Evolutionary conservation across 169 alveolate genomes (phyloP), one percentile per base, ranked within the genome.

Genomic region (Plasmodium relictum): DNA sequence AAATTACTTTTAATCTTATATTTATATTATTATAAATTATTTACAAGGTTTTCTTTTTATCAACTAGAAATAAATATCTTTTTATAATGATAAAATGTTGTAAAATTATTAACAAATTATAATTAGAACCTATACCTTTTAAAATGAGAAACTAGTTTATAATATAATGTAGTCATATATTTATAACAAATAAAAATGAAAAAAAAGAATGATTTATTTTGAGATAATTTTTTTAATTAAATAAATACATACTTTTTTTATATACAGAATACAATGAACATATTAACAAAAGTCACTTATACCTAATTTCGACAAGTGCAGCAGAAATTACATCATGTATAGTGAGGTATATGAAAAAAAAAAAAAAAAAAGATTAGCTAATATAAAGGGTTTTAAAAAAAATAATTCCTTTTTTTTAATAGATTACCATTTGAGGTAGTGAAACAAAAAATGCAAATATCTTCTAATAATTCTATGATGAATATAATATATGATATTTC

Each of bases 341-440:
- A 8, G 74, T 76, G 31, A 76, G 88, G 88, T 76, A 54, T 44
- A 54, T 7, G 6, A 37, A 26, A 42, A 16, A 26, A 59, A 42
- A 6, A 62, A 44, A 26, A 52, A 41, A 54, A 44, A 56, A 31
- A 73, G 3, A 56, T 45, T 14, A 9, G 59, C 26, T 12, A 6
- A 22, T 63, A 22, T 22, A 72, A n/a, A 61, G 3, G 20, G 16
- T 20, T 48, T 14, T 12, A 50, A 71, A 26, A 12, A 52, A 71
- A 8, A 71, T 48, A 31, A 31, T 26, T 54, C n/a, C 8, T 45
- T 18, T 70, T 37, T n/a, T 59, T 65, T 68, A 63, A 42, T 74
- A 94, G 99, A 78, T 92, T 93, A 74, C 99, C 99, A 16, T 97
- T 96, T 85, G 99, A 97, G 91, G 97, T 96, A 45, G 93, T 97